Evolutionary conservation across 2,329 filamentous ascomycete genomes (phyloP), one percentile per base, ranked within the genome.

Genomic region (Ceratocystis cubensis): DNA sequence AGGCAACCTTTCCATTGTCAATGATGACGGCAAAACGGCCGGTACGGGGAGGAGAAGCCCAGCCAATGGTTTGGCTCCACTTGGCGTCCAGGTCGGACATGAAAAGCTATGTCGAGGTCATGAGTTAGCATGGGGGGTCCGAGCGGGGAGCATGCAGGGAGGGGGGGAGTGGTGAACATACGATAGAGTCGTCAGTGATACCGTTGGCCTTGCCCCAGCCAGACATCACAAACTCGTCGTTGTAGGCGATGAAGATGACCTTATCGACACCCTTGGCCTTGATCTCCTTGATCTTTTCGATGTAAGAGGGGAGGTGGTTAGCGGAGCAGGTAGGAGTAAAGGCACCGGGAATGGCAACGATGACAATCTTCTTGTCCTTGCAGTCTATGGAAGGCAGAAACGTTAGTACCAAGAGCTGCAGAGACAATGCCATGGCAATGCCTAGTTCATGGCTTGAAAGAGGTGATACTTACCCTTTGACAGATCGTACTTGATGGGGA

Each of bases 121-220:
- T 69, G 56, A 63, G 57, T 13, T 48, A 28, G 56, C 28, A 10
- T 22, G 17, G 37, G 53, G 6, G 56, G 56, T 59, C 56, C 56
- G 28, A 59, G 56, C 56, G 56, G 56, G 28, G 30, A 30, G 28
- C 30, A 57, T 63, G 56, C 53, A 66, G 62, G 67, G 69, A 66
- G 69, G 65, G 67, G 67, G 67, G 48, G 30, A 20, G 61, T 48
- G n/a, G 6, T 17, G 33, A 65, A 75, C 81, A 71, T 71, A 83
- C 81, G 70, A 84, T 81, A 67, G 75, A 81, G 71, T 93, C 87
- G 70, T 86, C 84, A 73, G 83, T 86, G 73, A 93, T 81, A 65
- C 82, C 81, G 78, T 95, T 93, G 73, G 91, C 90, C 83, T 96
- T 96, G 78, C 85, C 88, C 89, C 89, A 94, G 65, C 88, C 90